Conservation (phyloP, 108 stramenopile genomes). For the Chaetoceros tenuissimus region DNA sequence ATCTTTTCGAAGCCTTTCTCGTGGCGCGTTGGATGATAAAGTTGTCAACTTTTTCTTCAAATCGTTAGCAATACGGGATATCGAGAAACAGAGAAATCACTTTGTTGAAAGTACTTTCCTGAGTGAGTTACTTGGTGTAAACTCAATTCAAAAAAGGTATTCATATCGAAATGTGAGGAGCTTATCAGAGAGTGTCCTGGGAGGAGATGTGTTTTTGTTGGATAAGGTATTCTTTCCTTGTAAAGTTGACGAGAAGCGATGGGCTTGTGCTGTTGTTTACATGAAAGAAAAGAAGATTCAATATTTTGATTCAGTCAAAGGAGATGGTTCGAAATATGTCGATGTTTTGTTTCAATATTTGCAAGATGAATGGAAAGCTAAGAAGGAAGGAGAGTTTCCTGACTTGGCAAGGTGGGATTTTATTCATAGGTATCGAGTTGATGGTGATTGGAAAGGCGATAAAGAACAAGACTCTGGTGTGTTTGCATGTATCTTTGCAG, state of each 20-base stretch:
- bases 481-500: conserved; percentile 86
- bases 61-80: conserved; percentile 72
- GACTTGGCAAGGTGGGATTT: conserved; percentile 67
- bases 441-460: conserved; percentile 58
- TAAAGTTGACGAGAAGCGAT: conserved; percentile 83
- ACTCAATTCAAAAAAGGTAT: conserved; percentile 52
- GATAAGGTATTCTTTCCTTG: conserved; percentile 91
- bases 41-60: conserved; percentile 91
- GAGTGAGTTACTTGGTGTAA: conserved; percentile 80
- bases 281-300: conserved; percentile 81
- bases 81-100: conserved; percentile 59
- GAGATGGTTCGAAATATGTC: conserved; percentile 40
- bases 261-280: conserved; percentile 88
- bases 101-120: conserved; percentile 96
- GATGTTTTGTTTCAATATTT: conserved; percentile 62
- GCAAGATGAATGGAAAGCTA: conserved; percentile 75
- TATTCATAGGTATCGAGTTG: conserved; percentile 21
- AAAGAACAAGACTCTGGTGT: conserved; percentile 89
- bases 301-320: conserved; percentile 72
- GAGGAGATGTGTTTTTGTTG: conserved; percentile 83
- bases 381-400: conserved; percentile 54
- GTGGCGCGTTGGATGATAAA: conserved; percentile 95
- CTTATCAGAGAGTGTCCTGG: conserved; percentile 86
- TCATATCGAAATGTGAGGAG: conserved; percentile 86
- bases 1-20: conserved; percentile 55